Evolutionary conservation across 306 rosid genomes (phyloP), one percentile per base, ranked within the genome.

Genomic region (Cyamopsis tetragonoloba): DNA sequence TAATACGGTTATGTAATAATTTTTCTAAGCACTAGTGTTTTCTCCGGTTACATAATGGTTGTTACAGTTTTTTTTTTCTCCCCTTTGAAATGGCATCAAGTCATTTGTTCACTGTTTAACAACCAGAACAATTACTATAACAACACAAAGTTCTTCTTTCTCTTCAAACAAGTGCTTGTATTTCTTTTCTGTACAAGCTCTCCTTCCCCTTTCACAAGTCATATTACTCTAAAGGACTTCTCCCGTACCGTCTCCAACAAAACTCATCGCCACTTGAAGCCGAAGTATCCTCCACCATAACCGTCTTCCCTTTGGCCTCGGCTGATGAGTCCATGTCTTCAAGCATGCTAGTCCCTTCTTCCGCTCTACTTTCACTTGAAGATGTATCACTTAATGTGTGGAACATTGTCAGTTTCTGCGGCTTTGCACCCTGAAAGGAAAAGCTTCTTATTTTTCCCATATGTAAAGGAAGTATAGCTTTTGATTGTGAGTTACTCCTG

Each of bases 381-480:
- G 93, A 72, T 8, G 92, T 46, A 31, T 83, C 89, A 64, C 82
- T 84, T 10, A 70, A 50, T 15, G 86, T 69, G 13, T 80, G 85
- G 68, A 85, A 72, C 55, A 73, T 61, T 54, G 65, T 42, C 34
- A 75, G 39, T 7, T 80, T 83, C 66, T 79, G 79, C 46, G 70
- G 44, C 79, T 50, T 68, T 62, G 62, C 30, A 46, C 85, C 80
- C 56, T 74, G 75, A 68, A 80, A 72, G 28, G 88, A 80, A 43
- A 32, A 76, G 80, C 83, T 62, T 63, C 51, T 78, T 50, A 72
- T 55, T 84, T 62, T 79, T 28, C 73, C 79, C 23, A 59, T 79
- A 0, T 60, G 70, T 23, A 81, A 43, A 19, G 95, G 92, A 67
- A 87, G 92, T 39, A 86, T 78, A 63, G 95, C 41, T 64, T 73